Conservation (phyloP, 1,284 basidiomycete species). For the Sporisorium graminicola region DNA sequence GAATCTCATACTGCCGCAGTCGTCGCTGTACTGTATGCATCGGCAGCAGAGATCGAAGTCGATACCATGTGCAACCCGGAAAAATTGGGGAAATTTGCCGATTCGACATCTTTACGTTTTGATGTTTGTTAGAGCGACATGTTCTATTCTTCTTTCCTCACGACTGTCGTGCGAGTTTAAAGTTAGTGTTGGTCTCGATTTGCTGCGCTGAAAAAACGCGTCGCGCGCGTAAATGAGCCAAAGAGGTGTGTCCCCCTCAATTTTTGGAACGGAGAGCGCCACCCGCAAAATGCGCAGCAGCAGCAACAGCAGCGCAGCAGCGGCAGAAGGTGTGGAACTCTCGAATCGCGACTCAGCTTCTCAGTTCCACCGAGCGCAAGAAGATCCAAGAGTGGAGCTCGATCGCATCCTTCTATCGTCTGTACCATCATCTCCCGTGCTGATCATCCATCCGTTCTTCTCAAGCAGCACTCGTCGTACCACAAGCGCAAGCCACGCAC, state of each 20-base stretch:
- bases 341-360: conserved; percentile 40
- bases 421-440: conserved; percentile 2
- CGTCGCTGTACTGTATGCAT: not conserved
- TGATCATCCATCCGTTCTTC: not conserved
- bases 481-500: not conserved
- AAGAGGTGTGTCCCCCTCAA: conserved; percentile 18
- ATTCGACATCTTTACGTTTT: not conserved
- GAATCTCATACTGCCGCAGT: too few species aligned
- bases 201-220: conserved; percentile 21
- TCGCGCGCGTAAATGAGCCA: conserved; percentile 53
- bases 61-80: too few species aligned
- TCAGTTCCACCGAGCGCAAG: conserved; percentile 6
- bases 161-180: conserved; percentile 28
- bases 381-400: conserved; percentile 23
- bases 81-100: not conserved
- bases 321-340: not conserved
- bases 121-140: not conserved
- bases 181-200: conserved; percentile 36
- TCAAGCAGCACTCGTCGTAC: not conserved
- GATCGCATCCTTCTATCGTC: not conserved
- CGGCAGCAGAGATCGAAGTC: too few species aligned
- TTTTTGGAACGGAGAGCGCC: conserved; percentile 18
- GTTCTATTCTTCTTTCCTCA: not conserved
- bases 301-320: too few species aligned
- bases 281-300: conserved; percentile 22